phyloP scores from a whole-genome alignment of 1,284 basidiomycete species.

The Gymnopus androsaceus region DNA sequence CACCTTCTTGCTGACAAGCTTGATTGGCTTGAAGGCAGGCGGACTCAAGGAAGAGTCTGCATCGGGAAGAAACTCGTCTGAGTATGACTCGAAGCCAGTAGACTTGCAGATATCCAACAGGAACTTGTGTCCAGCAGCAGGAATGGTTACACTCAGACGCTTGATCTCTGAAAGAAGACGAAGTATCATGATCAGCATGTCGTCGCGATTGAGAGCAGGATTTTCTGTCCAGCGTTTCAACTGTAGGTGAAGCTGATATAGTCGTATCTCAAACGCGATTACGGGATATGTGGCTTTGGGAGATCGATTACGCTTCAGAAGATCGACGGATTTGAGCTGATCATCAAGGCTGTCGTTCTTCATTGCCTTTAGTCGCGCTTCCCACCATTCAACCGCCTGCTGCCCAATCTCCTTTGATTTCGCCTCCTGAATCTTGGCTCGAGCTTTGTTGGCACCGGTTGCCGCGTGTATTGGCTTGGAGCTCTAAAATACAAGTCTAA shows the following conservation, averaged over 20 bases:
- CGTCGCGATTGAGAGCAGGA: constrained; percentile 28
- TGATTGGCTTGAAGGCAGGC: constrained; percentile 53
- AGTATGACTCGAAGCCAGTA: constrained; percentile 44
- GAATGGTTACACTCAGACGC: constrained; percentile 21
- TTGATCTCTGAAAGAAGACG: not conserved
- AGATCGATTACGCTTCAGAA: constrained; percentile 44
- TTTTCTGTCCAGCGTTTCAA: constrained; percentile 52
- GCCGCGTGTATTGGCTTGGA: not conserved
- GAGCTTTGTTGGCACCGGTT: not conserved
- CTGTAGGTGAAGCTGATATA: constrained; percentile 56
- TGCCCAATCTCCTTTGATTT: constrained; percentile 43
- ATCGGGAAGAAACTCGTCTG: constrained; percentile 12
- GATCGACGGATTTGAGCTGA: constrained; percentile 28
- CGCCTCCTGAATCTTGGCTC: constrained; percentile 41
- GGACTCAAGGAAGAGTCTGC: constrained; percentile 23
- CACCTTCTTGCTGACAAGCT: constrained; percentile 37
- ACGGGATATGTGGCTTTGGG: constrained; percentile 39
- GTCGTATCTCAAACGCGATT: constrained; percentile 50
- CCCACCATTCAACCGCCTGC: constrained; percentile 50
- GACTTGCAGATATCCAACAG: constrained; percentile 41
- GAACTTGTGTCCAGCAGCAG: constrained; percentile 46
- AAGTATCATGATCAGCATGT: not conserved
- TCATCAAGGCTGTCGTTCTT: constrained; percentile 28
- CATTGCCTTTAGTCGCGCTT: constrained; percentile 41
- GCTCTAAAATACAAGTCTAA: too few relatives aligned